Evolutionary conservation across 176 grass and related monocot genomes (phyloP).

Genomic region (Dactylis glomerata): DNA sequence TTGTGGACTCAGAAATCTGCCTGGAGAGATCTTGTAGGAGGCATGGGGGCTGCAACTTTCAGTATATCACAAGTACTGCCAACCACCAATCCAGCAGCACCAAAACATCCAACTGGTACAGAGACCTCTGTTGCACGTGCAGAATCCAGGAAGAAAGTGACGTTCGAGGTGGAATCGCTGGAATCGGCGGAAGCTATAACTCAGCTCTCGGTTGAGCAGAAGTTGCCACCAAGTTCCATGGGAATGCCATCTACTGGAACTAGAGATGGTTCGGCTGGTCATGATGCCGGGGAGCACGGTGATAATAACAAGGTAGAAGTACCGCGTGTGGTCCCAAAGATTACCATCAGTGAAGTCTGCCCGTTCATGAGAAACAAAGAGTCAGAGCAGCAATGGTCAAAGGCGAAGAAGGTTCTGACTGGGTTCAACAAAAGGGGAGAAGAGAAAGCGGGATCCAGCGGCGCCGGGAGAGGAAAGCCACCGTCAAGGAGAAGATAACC

Average conservation of each 20-base stretch:
- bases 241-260: neutral
- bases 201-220: neutral
- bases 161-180: neutral
- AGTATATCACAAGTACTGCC: slow-evolving; percentile 56
- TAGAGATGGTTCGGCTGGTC: neutral
- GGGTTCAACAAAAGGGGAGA: slow-evolving; percentile 65
- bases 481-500: slow-evolving; percentile 24
- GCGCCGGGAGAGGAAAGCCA: slow-evolving; percentile 37
- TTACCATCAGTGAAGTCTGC: slow-evolving; percentile 79
- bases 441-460: slow-evolving; percentile 37
- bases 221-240: neutral
- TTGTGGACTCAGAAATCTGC: slow-evolving; percentile 90
- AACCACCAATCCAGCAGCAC: slow-evolving; percentile 24
- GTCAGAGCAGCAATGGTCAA: slow-evolving; percentile 76
- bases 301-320: slow-evolving; percentile 26
- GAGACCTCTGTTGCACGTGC: neutral
- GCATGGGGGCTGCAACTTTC: slow-evolving; percentile 46
- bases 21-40: slow-evolving; percentile 79
- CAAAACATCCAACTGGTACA: slow-evolving; percentile 17
- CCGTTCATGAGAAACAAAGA: slow-evolving; percentile 82
- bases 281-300: neutral
- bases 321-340: slow-evolving; percentile 54
- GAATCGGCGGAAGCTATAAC: slow-evolving; percentile 4
- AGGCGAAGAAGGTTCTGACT: slow-evolving; percentile 60
- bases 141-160: slow-evolving; percentile 20